Evolutionary conservation across 2,329 filamentous ascomycete genomes (phyloP), one percentile per base, ranked within the genome.

Genomic region (Bipolaris sorokiniana): DNA sequence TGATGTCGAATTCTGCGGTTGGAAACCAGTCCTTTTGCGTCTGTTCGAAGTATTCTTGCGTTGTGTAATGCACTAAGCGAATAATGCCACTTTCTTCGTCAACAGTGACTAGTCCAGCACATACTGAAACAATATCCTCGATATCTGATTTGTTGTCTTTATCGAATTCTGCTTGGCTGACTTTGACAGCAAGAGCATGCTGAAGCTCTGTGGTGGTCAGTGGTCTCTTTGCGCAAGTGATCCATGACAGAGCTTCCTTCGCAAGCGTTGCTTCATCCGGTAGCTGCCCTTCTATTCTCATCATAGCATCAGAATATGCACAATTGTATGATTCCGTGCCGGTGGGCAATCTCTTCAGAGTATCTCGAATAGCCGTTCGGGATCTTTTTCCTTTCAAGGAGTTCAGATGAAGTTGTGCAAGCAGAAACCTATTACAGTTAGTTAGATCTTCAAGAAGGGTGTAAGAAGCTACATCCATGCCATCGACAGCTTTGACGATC

Each of bases 271-370:
- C 34, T 7, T 72, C 60, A 3, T 72, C 75, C 1, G 49, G 1
- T 0, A 60, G 11, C 45, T 84, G 81, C 0, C 62, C 56, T 15
- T 76, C 44, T 23, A 84, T 81, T 16, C 80, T 69, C 3, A 52
- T 10, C 15, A 63, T 41, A 2, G 61, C 62, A 7, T 58, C 49
- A 1, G 45, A 15, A 37, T 65, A 66, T 6, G 60, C 58, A 9
- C 33, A 13, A 26, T 61, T 51, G n/a, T 55, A 42, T 16, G 54
- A 47, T 10, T 26, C 38, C 4, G 45, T 26, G 20, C 57, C 61
- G 7, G 28, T 50, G 1, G 61, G 16, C 1, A 64, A 42, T 6
- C 45, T 57, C 3, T 18, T 16, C 15, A 66, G 31, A 5, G 54
- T 51, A 23, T 31, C 22, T 15, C 48, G 41, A 1, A 66, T 45